Evolutionary conservation across 2,329 filamentous ascomycete genomes (phyloP), one percentile per base, ranked within the genome.

Genomic region (Cryphonectria radicalis): DNA sequence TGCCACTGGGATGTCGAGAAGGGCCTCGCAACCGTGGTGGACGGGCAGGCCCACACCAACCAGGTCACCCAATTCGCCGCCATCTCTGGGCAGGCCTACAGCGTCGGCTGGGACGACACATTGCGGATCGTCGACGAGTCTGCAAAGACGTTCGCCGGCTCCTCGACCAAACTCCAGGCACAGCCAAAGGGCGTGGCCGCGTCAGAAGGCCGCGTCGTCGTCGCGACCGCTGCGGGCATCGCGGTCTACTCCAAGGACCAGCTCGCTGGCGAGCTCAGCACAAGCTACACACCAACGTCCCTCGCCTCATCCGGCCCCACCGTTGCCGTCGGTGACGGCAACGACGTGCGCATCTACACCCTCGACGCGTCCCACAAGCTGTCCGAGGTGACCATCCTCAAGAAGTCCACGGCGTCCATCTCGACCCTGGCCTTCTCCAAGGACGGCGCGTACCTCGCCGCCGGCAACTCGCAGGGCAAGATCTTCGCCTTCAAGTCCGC

Each of bases 21-120:
- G 4, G 95, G 95, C 1, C 80, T 85, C 60, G 93, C 91, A 32
- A 86, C 90, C 42, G 87, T 88, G 17, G 87, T 97, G 14, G 93
- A 96, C 73, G 95, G 96, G 40, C 90, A 93, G 74, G 85, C 89
- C 4, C 96, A 98, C 81, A 92, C 92, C 10, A 97, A 95, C 80
- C 95, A 97, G 80, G 90, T 98, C 67, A 89, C 91, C 4, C 92
- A 93, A 66, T 91, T 99, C 74, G 84, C 91, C 3, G 83, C 89
- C 0, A 84, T 84, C 10, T 79, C 84, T 2, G 88, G 90, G 46
- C 87, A 90, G 74, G 89, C 94, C n/a, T 95, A 93, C 82, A 95
- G 91, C 77, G 92, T 95, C 68, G 95, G 91, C 74, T 99, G 95
- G 96, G 96, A 99, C 78, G 96, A 99, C 80, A 94, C 91, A 0